A percentile compares a stretch with the other conserved stretches of the same genome.
phyloP scores from a whole-genome alignment of 306 rosid species.

The Sechiopsis laciniata region DNA sequence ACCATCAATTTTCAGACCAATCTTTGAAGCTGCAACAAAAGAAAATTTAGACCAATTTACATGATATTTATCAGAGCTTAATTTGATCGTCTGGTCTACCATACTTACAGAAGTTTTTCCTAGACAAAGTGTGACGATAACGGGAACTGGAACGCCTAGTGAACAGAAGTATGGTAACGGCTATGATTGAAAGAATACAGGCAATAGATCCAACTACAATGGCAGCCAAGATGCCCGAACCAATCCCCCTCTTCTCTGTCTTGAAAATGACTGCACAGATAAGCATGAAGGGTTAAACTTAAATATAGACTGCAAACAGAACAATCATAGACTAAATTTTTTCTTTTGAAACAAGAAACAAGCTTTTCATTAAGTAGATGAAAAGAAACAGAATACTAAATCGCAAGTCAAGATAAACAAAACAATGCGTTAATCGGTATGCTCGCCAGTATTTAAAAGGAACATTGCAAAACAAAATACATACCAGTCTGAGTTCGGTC shows the following conservation, averaged over 20 bases:
- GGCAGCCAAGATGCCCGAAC: conserved; percentile 36
- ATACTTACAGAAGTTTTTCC: conserved; percentile 52
- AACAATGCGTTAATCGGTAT: too few species aligned
- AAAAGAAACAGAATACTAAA: too few species aligned
- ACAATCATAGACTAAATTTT: neutral
- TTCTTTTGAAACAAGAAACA: too few species aligned
- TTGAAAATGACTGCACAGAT: conserved; percentile 30
- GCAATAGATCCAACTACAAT: conserved; percentile 43
- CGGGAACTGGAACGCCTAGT: conserved; percentile 29
- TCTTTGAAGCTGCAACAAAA: conserved; percentile 49
- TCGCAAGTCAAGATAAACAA: too few species aligned
- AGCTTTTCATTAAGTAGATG: too few species aligned
- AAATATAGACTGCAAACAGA: neutral
- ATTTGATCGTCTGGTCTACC: neutral
- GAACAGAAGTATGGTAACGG: conserved; percentile 37
- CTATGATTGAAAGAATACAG: conserved; percentile 35
- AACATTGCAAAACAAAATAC: conserved; percentile 26
- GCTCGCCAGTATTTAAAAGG: too few species aligned
- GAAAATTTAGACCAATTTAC: conserved; percentile 21
- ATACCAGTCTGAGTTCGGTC: conserved; percentile 49
- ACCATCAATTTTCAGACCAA: conserved; percentile 62
- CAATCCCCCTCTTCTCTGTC: conserved; percentile 25
- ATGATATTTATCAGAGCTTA: neutral
- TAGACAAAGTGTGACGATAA: conserved; percentile 33
- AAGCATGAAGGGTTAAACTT: conserved; percentile 4